Evolutionary conservation across 129 eudicot species (phyloP).

Genomic region (sunflower (Helianthus annuus)): HanXRQr2.0-SUNRISE NC_035435.2:172841296-172841795

Average conservation of each 20-base stretch:
- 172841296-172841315: slow-evolving; percentile 1
- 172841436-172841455: slow-evolving; percentile 42
- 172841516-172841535: slow-evolving; percentile 35
- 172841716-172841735: slow-evolving; percentile 10
- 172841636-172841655: background rate
- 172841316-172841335: slow-evolving; percentile 60
- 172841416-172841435: slow-evolving; percentile 45
- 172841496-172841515: slow-evolving; percentile 39
- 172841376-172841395: slow-evolving; percentile 35
- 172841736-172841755: slow-evolving; percentile 17
- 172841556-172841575: slow-evolving; percentile 27
- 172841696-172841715: slow-evolving; percentile 32
- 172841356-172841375: slow-evolving; percentile 57
- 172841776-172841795: slow-evolving; percentile 11
- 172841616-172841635: slow-evolving; percentile 15
- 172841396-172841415: slow-evolving; percentile 68
- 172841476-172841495: background rate
- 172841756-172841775: slow-evolving; percentile 20
- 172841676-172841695: slow-evolving; percentile 35
- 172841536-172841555: slow-evolving; percentile 8
- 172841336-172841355: slow-evolving; percentile 44
- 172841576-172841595: slow-evolving; percentile 37
- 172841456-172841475: background rate
- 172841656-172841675: background rate
- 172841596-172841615: slow-evolving; percentile 36